Percentiles rank a stretch among this genome's conserved stretches.
Evolutionary conservation across 257 asterid species (phyloP).

Genomic region (Solanum corneliomulleri): DNA sequence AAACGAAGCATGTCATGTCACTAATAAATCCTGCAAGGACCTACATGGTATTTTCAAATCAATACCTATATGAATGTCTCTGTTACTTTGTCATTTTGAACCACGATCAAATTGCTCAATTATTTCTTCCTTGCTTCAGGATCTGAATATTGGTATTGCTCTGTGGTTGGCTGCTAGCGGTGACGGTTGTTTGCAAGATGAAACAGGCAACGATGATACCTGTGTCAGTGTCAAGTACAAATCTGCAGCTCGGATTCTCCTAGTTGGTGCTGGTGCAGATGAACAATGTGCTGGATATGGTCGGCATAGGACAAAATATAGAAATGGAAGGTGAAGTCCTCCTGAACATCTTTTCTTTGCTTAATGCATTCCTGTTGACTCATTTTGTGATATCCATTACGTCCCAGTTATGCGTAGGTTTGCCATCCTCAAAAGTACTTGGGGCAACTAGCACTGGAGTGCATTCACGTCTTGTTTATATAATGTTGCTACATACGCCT

Average conservation of each 20-base stretch:
- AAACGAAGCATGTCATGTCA: slow-evolving; percentile 71
- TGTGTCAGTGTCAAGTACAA: slow-evolving; percentile 39
- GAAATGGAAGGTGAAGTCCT: slow-evolving; percentile 51
- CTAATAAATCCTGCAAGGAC: slow-evolving; percentile 88
- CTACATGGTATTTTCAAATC: slow-evolving; percentile 58
- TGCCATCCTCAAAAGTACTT: not conserved
- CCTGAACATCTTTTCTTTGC: not conserved
- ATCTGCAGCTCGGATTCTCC: slow-evolving; percentile 65
- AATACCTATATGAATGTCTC: not conserved
- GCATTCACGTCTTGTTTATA: not conserved
- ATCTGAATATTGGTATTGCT: slow-evolving; percentile 90
- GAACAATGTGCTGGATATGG: slow-evolving; percentile 99
- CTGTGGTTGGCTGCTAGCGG: slow-evolving; percentile 95
- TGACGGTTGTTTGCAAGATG: slow-evolving; percentile 47
- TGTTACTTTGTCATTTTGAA: not conserved
- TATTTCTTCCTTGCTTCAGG: slow-evolving; percentile 32
- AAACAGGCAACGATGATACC: not conserved
- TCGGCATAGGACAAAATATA: slow-evolving; percentile 83
- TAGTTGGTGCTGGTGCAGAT: slow-evolving; percentile 97
- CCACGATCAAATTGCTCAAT: not conserved
- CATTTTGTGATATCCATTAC: not conserved
- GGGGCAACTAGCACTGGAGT: not conserved
- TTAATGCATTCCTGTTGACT: not conserved
- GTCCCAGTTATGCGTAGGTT: not conserved
- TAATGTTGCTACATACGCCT: not conserved